Evolutionary conservation across 1,284 basidiomycete genomes (phyloP), one percentile per base, ranked within the genome.

Genomic region (Cystobasidiaceae sp.): DNA sequence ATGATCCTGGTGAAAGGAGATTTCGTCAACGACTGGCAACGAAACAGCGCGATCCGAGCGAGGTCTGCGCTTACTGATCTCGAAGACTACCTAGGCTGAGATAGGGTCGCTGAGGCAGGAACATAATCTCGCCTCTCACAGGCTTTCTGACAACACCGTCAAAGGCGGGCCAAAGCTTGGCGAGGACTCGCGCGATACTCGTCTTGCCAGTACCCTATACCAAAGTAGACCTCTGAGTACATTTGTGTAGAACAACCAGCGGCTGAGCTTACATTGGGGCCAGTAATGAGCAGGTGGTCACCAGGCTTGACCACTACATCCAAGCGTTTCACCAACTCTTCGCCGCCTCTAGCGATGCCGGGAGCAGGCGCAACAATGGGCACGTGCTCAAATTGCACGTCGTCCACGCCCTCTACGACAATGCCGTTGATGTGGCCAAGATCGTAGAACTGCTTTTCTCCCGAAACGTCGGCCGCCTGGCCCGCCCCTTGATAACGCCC

Each of bases 221-320:
- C n/a, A n/a, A n/a, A n/a, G n/a, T n/a, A n/a, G n/a, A n/a, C n/a
- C n/a, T n/a, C n/a, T n/a, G n/a, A n/a, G n/a, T n/a, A n/a, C 11
- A 21, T 11, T 2, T 30, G 9, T 32, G 39, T 49, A 1, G n/a
- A n/a, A n/a, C n/a, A n/a, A n/a, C n/a, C n/a, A n/a, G n/a, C n/a
- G n/a, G n/a, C n/a, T n/a, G n/a, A 48, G n/a, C 61, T 17, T 19
- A 64, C 61, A 51, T 75, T 75, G n/a, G 88, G 87, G 0, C 93
- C 93, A 0, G 91, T 94, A 73, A 97, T 91, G 83, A 97, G 88
- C 4, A 94, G 80, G 75, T 97, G 93, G 76, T 96, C 88, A 4
- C 90, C 89, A 13, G 84, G 81, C 57, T 81, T 81, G 60, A 96
- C 82, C n/a, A 79, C 77, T 15, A 97, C 76, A 51, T 82, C 85